Base-by-base conservation (phyloP, 106 monocot genomes). In the Apostasia ramifera region DNA sequence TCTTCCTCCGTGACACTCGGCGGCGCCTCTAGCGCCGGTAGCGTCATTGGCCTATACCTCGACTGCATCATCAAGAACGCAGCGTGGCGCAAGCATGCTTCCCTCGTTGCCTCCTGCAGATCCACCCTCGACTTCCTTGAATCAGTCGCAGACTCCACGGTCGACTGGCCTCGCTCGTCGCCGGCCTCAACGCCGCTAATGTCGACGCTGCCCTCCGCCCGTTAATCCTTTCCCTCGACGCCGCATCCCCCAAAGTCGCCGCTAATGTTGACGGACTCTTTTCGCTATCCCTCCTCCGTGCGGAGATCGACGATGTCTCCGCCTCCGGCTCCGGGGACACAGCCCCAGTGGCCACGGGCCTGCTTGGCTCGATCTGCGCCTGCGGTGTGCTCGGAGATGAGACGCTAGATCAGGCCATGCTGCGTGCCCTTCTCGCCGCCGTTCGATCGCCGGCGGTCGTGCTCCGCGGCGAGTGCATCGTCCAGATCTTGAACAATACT, bases 11-110 rank as follows among this genome's bases (percentile, higher is more conserved):
- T 79, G 13, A 4, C 84, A 40, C 75, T 92, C 8, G 92, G 92
- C 45, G 97, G 97, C 40, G 8, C 66, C 45, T 78, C 97, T 55
- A 65, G 81, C 39, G 77, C 85, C 6, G 92, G 97, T 52, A 80
- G 86, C 39, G 69, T 97, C 63, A 49, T 97, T 44, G 92, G 92
- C 15, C 97, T 89, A 1, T 77, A 89, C 59, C 86, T 97, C 57
- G 92, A 97, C 87, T 84, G 81, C 81, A 89, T 97, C 89, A 78
- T 92, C 59, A 97, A 97, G 76, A 97, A 97, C 83, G 97, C 87
- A n/a, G 82, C 97, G 6, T 97, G 97, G 97, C 80, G 97, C 58
- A 92, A 92, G 81, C 92, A 97, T 77, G 66, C 89, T 46, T 55
- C 73, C 55, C 82, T 97, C 57, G 92, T 97, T 56, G 55, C 92